Conservation (phyloP, 257 asterid species). For the Prunella vulgaris region DNA sequence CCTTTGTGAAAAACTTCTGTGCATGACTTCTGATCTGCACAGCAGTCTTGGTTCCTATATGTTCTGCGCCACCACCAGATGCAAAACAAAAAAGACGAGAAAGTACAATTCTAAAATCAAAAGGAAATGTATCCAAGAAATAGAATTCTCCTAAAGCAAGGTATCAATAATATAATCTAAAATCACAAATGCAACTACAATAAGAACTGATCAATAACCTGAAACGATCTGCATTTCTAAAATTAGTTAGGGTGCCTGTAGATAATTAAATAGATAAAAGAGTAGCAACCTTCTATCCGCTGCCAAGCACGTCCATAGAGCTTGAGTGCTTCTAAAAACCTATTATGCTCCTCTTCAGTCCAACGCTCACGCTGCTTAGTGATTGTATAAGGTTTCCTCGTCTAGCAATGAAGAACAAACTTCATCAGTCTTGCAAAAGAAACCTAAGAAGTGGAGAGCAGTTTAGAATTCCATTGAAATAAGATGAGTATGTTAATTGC, state of each 20-base stretch:
- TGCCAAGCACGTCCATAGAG: conserved; percentile 99
- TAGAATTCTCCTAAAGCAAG: conserved; percentile 17
- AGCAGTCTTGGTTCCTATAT: conserved; percentile 98
- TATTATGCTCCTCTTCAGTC: conserved; percentile 97
- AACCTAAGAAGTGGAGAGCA: conserved; percentile 8
- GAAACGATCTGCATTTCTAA: conserved; percentile 1
- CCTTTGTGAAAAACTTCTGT: conserved; percentile 97
- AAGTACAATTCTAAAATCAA: conserved; percentile 38
- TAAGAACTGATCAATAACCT: conserved; percentile 4
- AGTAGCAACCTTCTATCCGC: conserved; percentile 81
- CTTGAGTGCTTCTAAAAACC: conserved; percentile 89
- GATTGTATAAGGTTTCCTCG: conserved; percentile 92
- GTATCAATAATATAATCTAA: conserved; percentile 19
- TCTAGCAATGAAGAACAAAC: conserved; percentile 36
- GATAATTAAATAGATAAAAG: conserved; percentile 17
- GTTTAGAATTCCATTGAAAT: conserved; percentile 3
- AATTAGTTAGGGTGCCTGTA: not conserved
- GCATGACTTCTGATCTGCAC: conserved; percentile 99
- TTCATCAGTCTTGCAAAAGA: conserved; percentile 3
- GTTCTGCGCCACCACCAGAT: conserved; percentile 74
- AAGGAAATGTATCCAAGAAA: conserved; percentile 31
- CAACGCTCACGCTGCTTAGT: conserved; percentile 97
- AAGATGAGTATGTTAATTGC: not conserved
- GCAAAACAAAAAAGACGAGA: conserved; percentile 31
- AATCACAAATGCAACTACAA: conserved; percentile 8